phyloP scores from a whole-genome alignment of 2,329 filamentous ascomycete species.

The Zasmidium cellare region DNA sequence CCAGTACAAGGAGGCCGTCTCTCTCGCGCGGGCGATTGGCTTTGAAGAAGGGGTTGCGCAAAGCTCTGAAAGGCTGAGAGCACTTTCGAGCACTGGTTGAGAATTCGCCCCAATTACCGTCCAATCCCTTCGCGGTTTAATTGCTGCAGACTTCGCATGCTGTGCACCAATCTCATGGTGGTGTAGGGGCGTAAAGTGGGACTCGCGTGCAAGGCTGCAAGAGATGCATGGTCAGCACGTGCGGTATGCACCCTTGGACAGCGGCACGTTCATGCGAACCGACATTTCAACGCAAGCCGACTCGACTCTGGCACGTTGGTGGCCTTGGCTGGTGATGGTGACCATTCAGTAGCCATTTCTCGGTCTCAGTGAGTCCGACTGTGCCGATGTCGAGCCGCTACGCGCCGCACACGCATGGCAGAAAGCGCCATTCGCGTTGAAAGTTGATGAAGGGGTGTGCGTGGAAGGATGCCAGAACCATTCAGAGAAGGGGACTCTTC shows the following conservation, averaged over 20 bases:
- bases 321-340: too few relatives aligned
- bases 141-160: not conserved
- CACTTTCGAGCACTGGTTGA: slow-evolving; percentile 28
- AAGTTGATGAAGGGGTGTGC: not conserved
- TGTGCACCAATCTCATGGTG: not conserved
- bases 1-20: slow-evolving; percentile 68
- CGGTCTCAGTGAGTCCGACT: too few relatives aligned
- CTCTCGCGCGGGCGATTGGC: slow-evolving; percentile 53
- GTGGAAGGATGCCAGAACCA: not conserved
- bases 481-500: too few relatives aligned
- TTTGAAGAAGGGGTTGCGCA: slow-evolving; percentile 48
- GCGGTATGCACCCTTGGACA: not conserved
- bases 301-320: too few relatives aligned
- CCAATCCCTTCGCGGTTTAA: not conserved
- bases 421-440: too few relatives aligned
- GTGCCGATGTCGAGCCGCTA: not conserved
- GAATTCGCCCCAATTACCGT: not conserved
- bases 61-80: slow-evolving; percentile 42
- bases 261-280: not conserved
- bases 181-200: not conserved
- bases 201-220: not conserved
- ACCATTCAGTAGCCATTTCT: too few relatives aligned
- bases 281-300: not conserved
- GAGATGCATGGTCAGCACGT: not conserved
- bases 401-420: not conserved